Conservation (phyloP, 129 eudicot species). For the Saposhnikovia divaricata region DNA sequence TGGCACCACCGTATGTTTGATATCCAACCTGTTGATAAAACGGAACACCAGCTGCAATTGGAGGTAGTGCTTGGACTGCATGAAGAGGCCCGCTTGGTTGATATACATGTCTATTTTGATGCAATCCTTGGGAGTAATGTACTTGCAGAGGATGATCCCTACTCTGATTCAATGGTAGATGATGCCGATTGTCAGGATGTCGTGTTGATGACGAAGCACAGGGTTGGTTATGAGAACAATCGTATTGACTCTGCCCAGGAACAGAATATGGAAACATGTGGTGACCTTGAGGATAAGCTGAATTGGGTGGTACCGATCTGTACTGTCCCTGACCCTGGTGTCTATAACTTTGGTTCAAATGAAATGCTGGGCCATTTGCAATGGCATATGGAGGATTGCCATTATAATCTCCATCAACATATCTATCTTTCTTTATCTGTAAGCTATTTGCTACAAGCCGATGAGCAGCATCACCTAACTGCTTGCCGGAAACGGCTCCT, state of each 20-base stretch:
- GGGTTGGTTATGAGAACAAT: constrained; percentile 27
- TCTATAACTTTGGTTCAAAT: constrained; percentile 29
- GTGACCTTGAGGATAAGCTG: constrained; percentile 27
- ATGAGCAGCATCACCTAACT: constrained; percentile 71
- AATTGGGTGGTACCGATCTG: constrained; percentile 17
- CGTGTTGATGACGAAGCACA: constrained; percentile 19
- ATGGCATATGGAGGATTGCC: constrained; percentile 21
- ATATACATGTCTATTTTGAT: constrained; percentile 29
- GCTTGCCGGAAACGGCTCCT: constrained; percentile 38
- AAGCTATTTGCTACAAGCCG: constrained; percentile 74
- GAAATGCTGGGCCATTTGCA: constrained; percentile 23
- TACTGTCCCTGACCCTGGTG: constrained; percentile 25
- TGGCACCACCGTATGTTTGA: constrained; percentile 19
- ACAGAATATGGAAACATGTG: constrained; percentile 5
- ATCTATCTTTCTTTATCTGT: constrained; percentile 36
- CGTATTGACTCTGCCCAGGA: constrained; percentile 13
- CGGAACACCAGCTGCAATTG: constrained; percentile 16
- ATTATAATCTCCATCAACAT: constrained; percentile 36
- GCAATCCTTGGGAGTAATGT: constrained; percentile 24
- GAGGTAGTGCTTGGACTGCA: constrained; percentile 10
- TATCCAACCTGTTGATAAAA: constrained; percentile 21
- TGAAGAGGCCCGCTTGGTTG: constrained; percentile 23
- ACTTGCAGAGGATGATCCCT: constrained; percentile 24
- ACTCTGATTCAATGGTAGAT: constrained; percentile 19
- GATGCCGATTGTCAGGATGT: constrained; percentile 22